Base-by-base conservation (phyloP, 192 early-diverging fungal species). In the Gamsiella multidivaricata region DNA sequence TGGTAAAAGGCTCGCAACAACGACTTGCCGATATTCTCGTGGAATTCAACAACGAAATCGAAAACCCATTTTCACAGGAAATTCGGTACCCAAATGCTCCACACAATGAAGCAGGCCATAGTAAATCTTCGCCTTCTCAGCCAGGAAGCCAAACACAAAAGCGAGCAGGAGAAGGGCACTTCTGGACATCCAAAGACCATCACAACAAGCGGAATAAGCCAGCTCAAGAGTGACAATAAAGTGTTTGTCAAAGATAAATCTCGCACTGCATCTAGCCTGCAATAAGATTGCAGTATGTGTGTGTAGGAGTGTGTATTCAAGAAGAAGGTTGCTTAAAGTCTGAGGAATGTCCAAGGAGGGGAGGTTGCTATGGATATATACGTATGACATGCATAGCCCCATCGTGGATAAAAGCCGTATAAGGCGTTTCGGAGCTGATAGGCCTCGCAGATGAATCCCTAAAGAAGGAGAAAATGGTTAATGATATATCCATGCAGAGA, bases 171-270 rank as follows among this genome's bases (percentile, higher is more conserved):
- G 4, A 39, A 25, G 0, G 37, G 31, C 22, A 9, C 56, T 6
- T 36, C 14, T 58, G 17, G 37, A 1, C 28, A 23, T 26, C 56
- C 9, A 5, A 58, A 25, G 37, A 25, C 41, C 37, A 42, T 58
- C 56, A 25, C 56, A 58, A 42, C 56, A 58, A 58, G 39, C 37
- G 56, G 23, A 42, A 56, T 5, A 56, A 20, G 54, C 54, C 54
- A 3, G n/a, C 32, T 34, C 33, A 56, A 0, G n/a, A 36, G n/a
- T 56, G 28, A 56, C 32, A 56, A 56, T 56, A 56, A 56, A 56
- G 26, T 53, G 22, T 14, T 41, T 41, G 7, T 10, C 14, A 10
- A 10, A 41, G 7, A 10, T 41, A 41, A 49, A 22, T 49, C 5
- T 49, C 20, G 7, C 22, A n/a, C n/a, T n/a, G n/a, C n/a, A n/a